Base-by-base conservation (phyloP, 2,329 filamentous ascomycete genomes). In the Rutstroemia sp. region DNA sequence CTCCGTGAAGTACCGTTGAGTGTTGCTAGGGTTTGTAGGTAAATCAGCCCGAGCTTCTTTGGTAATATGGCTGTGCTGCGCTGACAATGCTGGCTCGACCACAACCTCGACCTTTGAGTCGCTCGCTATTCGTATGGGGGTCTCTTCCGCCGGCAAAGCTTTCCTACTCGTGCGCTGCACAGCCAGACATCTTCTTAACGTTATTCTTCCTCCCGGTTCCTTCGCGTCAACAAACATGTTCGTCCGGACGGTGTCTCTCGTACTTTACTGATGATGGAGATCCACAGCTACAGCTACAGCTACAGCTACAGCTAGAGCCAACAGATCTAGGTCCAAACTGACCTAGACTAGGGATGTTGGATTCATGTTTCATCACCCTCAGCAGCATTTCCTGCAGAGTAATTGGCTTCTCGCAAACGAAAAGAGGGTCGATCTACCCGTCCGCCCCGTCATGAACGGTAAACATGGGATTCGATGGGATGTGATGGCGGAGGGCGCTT, bases 201-300 rank as follows among this genome's bases (percentile, higher is more conserved):
- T 49, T 34, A 44, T 49, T 54, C 52, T 18, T 49, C 21, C 51
- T 54, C 21, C 52, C 44, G 23, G 34, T 48, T 30, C 34, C 42
- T 54, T 23, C 23, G 23, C 23, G 23, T 30, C 34, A 48, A 38
- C 16, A 16, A 19, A 39, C 19, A 9, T 41, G 14, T 41, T 41
- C 18, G 5, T 41, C 18, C 12, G 27, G 10, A 30, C 27, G 27
- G 27, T 30, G 27, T 30, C 27, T 5, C 10, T 30, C 10, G 41
- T 21, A 23, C 50, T n/a, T 21, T 37, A 3, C 18, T 19, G 18
- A 25, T 38, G 14, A 18, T 37, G 19, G 4, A 19, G 25, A n/a
- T 18, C 27, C 5, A 23, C 23, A 23, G 23, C 23, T 23, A 23
- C 19, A 9, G 45, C 41, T 16, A 23, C 2, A 8, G 1, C 10